These are phyloP conservation scores for Phanerochaete carnosa DNA, from an alignment of 768 basidiomycete genomes.

Conservation along the genomic window DNA sequence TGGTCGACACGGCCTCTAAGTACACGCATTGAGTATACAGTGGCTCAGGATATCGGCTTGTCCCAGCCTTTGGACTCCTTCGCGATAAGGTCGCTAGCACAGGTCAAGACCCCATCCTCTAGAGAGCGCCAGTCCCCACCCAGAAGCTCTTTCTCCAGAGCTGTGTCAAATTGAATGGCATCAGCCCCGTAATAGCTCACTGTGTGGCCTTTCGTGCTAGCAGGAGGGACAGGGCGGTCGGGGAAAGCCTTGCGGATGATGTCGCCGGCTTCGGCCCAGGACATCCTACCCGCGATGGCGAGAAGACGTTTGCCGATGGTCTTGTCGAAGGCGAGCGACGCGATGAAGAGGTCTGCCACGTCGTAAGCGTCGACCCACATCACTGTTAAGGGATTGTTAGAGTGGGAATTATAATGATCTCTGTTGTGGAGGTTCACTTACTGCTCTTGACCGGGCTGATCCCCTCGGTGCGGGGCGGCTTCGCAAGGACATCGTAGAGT, in stretches of 20 bases:
- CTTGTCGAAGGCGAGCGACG: neutral
- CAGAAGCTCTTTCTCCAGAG: constrained; percentile 1
- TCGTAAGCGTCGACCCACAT: neutral
- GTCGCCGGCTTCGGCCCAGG: neutral
- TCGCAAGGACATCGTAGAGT: neutral
- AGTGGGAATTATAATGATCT: neutral
- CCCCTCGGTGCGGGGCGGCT: neutral
- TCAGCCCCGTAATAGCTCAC: neutral
- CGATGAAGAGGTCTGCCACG: neutral
- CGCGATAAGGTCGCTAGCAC: neutral
- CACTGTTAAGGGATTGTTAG: neutral
- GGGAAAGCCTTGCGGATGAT: neutral
- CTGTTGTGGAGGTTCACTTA: neutral
- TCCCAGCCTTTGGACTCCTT: neutral
- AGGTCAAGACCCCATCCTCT: neutral
- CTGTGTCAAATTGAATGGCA: neutral
- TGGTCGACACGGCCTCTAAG: too few species aligned
- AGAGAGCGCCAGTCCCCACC: neutral
- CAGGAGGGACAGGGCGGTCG: neutral
- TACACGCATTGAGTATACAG: too few species aligned
- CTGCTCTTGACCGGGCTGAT: neutral
- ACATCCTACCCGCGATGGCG: neutral
- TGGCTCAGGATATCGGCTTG: too few species aligned
- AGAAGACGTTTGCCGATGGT: neutral
- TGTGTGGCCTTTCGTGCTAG: neutral